Conservation (phyloP, 768 basidiomycete species). For the Boletus eberwhitei region DNA sequence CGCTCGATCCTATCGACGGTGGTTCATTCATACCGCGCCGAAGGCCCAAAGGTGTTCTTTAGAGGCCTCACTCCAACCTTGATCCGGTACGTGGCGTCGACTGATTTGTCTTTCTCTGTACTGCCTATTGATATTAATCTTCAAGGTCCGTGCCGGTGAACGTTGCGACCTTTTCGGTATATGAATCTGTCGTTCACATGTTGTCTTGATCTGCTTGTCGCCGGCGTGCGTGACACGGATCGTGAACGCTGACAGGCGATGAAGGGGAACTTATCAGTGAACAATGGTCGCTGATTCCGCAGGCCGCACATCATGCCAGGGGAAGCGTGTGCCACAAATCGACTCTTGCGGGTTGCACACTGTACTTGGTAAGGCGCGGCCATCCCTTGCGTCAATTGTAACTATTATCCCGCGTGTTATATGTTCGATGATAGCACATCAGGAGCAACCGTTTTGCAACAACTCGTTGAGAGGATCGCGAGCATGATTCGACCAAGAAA, state of each 20-base stretch:
- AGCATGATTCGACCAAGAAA: no score
- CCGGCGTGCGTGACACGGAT: neutral
- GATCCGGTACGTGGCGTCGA: constrained; percentile 49
- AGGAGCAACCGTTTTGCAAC: no score
- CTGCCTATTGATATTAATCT: neutral
- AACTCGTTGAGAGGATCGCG: no score
- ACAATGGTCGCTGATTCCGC: neutral
- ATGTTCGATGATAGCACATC: neutral
- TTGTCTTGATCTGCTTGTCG: constrained; percentile 21
- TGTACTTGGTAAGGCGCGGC: no score
- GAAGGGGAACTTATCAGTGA: neutral
- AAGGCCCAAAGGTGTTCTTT: constrained; percentile 71
- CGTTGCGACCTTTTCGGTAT: constrained; percentile 76
- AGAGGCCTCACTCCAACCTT: constrained; percentile 77
- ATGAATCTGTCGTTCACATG: constrained; percentile 54
- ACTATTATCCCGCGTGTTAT: neutral
- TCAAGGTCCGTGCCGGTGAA: constrained; percentile 79
- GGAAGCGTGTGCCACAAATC: neutral
- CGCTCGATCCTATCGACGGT: constrained; percentile 57
- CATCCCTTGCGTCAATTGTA: neutral
- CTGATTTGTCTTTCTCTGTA: neutral
- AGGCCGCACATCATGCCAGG: neutral
- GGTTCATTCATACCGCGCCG: constrained; percentile 53
- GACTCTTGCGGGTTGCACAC: neutral
- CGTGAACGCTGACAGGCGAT: neutral